Base-by-base conservation (phyloP, 202 grass and related monocot genomes). In the Schoenoplectus triqueter region DNA sequence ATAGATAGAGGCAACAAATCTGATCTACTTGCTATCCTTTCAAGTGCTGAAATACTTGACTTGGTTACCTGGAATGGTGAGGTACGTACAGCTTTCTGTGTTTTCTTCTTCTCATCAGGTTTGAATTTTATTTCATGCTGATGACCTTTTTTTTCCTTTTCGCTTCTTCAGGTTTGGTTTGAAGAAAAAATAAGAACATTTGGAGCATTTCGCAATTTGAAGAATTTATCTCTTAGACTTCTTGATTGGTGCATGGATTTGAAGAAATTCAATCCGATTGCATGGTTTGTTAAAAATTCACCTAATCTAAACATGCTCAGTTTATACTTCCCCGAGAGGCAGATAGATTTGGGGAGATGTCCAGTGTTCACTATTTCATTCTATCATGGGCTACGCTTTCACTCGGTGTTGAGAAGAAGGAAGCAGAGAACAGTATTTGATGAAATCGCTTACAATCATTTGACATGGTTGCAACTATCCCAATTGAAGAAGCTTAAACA, bases 171-270 rank as follows among this genome's bases (percentile, higher is more conserved):
- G 64, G 10, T 0, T 41, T 40, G 0, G 10, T 40, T 11, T 2
- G 1, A 66, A 66, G 8, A 11, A 13, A 3, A 3, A 1, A 11
- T 66, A 66, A 31, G 3, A 66, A 66, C 2, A 10, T 66, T 66
- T 8, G 10, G 22, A 66, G 2, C 21, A 66, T 66, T 66, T 10
- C 22, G 4, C 64, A 40, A 66, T 66, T 11, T 66, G 31, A 22
- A 66, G 64, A 66, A 39, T 66, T 40, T 66, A 41, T 39, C 64
- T 9, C 10, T 66, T 11, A 66, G 64, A 66, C 64, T 68, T 68
- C 5, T 1, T 15, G 39, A 68, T 68, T 68, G 66, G 66, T 44
- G 31, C 4, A 42, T 68, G 39, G 11, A 44, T 68, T 39, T 11
- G 4, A 13, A 68, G 9, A 40, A 68, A 44, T 42, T 68, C 10